A percentile compares a stretch with the other conserved stretches of the same genome.
These are phyloP conservation scores for Bacterosira constricta DNA, from an alignment of 108 stramenopile genomes.

Conservation along the genomic window DNA sequence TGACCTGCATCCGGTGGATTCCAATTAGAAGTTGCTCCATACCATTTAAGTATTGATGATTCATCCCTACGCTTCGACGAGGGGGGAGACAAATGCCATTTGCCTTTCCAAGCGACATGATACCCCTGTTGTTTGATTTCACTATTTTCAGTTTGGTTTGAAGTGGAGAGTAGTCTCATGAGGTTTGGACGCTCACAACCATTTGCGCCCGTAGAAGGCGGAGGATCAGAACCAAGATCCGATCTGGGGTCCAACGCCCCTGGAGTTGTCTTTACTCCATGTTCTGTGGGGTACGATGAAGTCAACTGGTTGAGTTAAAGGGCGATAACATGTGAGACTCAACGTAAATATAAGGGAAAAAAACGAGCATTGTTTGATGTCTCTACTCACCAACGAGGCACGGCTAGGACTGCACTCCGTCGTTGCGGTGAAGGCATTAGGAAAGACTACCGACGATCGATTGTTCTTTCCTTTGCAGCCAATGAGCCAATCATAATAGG, in stretches of 20 bases:
- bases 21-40: slow-evolving; percentile 48
- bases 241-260: slow-evolving; percentile 27
- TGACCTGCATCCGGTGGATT: slow-evolving; percentile 73
- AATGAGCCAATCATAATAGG: slow-evolving; percentile 44
- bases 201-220: neutral
- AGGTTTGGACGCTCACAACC: slow-evolving; percentile 22
- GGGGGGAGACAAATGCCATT: slow-evolving; percentile 57
- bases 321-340: no score
- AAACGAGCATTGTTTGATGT: no score
- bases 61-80: neutral
- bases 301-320: no score
- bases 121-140: slow-evolving; percentile 37
- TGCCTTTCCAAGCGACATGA: slow-evolving; percentile 60
- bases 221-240: slow-evolving; percentile 5
- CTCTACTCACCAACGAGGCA: no score
- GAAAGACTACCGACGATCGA: slow-evolving; percentile 39
- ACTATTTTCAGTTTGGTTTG: slow-evolving; percentile 14
- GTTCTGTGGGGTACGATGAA: slow-evolving; percentile 41
- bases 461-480: slow-evolving; percentile 45
- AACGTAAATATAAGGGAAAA: no score
- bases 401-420: slow-evolving; percentile 43
- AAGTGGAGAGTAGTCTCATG: slow-evolving; percentile 13
- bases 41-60: slow-evolving; percentile 20
- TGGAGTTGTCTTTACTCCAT: slow-evolving; percentile 36
- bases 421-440: slow-evolving; percentile 37